Conservation (phyloP, 179 eudicot species). For the Carnegiea gigantea region DNA sequence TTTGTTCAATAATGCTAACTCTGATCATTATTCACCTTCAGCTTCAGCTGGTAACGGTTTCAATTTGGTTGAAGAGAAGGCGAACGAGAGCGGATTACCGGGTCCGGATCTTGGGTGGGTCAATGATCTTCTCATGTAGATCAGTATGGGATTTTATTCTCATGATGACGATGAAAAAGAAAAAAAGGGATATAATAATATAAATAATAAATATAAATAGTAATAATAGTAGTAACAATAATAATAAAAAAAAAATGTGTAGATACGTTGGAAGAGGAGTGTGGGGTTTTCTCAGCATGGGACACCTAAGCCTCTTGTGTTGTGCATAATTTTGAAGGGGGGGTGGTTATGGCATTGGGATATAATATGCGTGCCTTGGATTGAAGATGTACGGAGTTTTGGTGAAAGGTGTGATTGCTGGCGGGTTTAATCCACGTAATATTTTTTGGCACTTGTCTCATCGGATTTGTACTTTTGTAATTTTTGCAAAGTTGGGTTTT, state of each 20-base stretch:
- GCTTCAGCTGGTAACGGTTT: background rate
- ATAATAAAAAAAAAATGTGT: background rate
- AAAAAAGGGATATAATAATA: background rate
- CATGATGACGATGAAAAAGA: constrained; percentile 5
- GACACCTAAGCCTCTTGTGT: background rate
- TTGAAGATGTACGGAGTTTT: background rate
- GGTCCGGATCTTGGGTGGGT: constrained; percentile 88
- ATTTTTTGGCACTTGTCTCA: background rate
- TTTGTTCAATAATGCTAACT: too few relatives aligned
- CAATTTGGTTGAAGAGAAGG: constrained; percentile 26
- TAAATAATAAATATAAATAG: background rate
- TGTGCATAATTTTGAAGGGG: background rate
- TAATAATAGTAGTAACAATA: background rate
- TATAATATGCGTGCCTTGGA: background rate
- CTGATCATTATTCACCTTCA: background rate
- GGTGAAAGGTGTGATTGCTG: background rate
- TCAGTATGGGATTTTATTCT: background rate
- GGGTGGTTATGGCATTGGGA: background rate
- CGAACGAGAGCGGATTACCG: constrained; percentile 22
- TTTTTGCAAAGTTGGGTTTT: constrained; percentile 12
- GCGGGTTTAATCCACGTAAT: background rate
- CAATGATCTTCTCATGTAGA: constrained; percentile 65
- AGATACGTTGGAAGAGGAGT: background rate
- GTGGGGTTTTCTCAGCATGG: background rate
- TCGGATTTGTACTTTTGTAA: constrained; percentile 15